Conservation (phyloP, 208 protist genomes). For the Acanthamoeba culbertsoni region DNA sequence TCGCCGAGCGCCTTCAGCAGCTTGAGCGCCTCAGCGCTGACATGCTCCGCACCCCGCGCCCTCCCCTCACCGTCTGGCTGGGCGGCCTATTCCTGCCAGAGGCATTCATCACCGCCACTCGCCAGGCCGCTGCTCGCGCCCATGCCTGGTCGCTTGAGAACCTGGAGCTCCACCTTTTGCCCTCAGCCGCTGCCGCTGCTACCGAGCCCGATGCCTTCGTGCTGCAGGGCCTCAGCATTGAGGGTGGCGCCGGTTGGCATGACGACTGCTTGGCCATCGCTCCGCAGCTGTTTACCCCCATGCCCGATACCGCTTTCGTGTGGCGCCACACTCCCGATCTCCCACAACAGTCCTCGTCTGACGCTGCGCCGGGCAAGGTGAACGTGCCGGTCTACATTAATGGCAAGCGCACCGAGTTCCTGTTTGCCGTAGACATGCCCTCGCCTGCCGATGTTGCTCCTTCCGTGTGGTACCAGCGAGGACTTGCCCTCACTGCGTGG, state of each 20-base stretch:
- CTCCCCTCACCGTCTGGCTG: constrained; percentile 84
- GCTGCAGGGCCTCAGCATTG: constrained; percentile 27
- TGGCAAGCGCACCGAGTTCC: constrained; percentile 39
- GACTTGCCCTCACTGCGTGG: constrained; percentile 88
- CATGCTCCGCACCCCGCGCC: constrained; percentile 45
- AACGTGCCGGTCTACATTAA: constrained; percentile 59
- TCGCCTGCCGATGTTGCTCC: constrained; percentile 21
- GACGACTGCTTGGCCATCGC: constrained; percentile 12
- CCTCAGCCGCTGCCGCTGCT: background rate
- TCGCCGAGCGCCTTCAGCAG: constrained; percentile 78
- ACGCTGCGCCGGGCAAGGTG: background rate
- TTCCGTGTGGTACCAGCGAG: constrained; percentile 87
- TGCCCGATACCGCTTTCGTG: constrained; percentile 32
- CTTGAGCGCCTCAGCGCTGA: constrained; percentile 59
- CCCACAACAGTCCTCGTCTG: background rate
- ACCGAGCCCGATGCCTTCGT: background rate
- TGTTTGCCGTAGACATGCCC: constrained; percentile 30
- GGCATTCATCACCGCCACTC: constrained; percentile 96
- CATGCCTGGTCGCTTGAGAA: constrained; percentile 91
- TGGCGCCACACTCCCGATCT: constrained; percentile 31
- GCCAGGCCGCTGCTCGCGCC: constrained; percentile 91
- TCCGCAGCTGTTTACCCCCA: constrained; percentile 40
- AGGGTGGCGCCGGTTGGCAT: constrained; percentile 31
- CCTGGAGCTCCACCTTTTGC: constrained; percentile 84
- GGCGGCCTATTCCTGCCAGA: constrained; percentile 94